These are phyloP conservation scores for Spencermartinsiella europaea DNA, from an alignment of 805 yeast species.

Conservation along the genomic window DNA sequence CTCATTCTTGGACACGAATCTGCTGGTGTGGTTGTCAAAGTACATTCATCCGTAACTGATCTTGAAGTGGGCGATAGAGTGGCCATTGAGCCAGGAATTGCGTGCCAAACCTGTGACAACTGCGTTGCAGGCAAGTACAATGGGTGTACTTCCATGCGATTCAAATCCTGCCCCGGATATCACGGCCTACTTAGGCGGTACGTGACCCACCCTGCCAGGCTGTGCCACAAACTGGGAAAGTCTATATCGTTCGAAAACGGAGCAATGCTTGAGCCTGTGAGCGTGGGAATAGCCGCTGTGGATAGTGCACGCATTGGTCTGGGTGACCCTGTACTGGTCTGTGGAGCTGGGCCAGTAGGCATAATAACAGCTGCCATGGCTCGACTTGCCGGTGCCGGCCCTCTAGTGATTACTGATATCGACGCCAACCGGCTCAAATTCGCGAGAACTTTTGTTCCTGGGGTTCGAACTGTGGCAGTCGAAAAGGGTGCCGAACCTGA, in stretches of 20 bases:
- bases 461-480: constrained; percentile 41
- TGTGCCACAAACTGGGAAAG: constrained; percentile 34
- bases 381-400: constrained; percentile 49
- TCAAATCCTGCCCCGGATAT: constrained; percentile 36
- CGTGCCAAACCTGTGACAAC: constrained; percentile 39
- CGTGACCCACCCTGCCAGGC: constrained; percentile 34
- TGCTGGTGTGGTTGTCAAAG: constrained; percentile 45
- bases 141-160: constrained; percentile 34
- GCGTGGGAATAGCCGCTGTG: constrained; percentile 51
- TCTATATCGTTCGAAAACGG: constrained; percentile 50
- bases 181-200: constrained; percentile 34
- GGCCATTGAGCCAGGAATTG: constrained; percentile 46
- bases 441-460: constrained; percentile 44
- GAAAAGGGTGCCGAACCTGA: constrained; percentile 37
- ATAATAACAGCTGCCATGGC: constrained; percentile 44
- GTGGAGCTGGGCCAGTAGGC: constrained; percentile 62
- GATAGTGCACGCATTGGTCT: constrained; percentile 42
- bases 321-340: constrained; percentile 46
- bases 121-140: constrained; percentile 34
- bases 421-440: constrained; percentile 40
- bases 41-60: constrained; percentile 45
- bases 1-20: constrained; percentile 57
- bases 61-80: constrained; percentile 44
- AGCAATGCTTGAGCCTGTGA: constrained; percentile 51
- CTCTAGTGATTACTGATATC: constrained; percentile 48